phyloP scores from a whole-genome alignment of 2,329 filamentous ascomycete genomes.

The Leptographium wingfieldii region DNA sequence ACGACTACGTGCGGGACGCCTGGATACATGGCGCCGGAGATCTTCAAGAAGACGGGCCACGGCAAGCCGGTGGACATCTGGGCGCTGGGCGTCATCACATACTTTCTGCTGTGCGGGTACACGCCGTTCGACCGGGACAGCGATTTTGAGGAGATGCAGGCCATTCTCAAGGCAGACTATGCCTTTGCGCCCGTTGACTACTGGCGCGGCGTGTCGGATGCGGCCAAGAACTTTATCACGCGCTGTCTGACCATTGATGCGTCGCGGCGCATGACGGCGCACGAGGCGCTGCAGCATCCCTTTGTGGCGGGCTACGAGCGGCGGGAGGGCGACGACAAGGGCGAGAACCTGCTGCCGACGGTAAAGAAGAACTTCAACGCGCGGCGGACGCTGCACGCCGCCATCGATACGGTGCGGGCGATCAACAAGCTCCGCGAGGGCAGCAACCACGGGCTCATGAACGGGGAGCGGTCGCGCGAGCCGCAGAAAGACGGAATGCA shows the following conservation, averaged over 20 bases:
- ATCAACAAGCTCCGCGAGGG: constrained; percentile 60
- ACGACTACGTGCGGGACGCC: constrained; percentile 97
- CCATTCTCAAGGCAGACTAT: constrained; percentile 93
- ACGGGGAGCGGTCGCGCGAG: constrained; percentile 42
- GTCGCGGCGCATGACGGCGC: constrained; percentile 75
- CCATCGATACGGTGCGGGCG: constrained; percentile 57
- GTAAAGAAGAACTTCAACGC: constrained; percentile 68
- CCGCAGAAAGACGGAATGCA: constrained; percentile 19
- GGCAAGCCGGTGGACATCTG: constrained; percentile 97
- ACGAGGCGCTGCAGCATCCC: constrained; percentile 58
- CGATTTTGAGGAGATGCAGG: constrained; percentile 99
- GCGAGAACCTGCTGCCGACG: constrained; percentile 52
- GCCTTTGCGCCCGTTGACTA: constrained; percentile 89
- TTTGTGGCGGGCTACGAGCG: constrained; percentile 46
- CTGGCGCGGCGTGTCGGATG: constrained; percentile 83
- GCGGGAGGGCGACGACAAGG: constrained; percentile 24
- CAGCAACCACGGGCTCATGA: constrained; percentile 36
- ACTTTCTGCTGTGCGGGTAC: constrained; percentile 95
- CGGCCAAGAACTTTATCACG: constrained; percentile 84
- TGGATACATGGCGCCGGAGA: constrained; percentile 98
- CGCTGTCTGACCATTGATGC: constrained; percentile 87
- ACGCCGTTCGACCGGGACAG: constrained; percentile 96
- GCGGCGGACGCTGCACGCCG: constrained; percentile 53
- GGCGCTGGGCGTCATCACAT: constrained; percentile 97
- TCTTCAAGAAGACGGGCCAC: constrained; percentile 97